Conservation (phyloP, 345 rosid species). For the Excoecaria agallocha region DNA sequence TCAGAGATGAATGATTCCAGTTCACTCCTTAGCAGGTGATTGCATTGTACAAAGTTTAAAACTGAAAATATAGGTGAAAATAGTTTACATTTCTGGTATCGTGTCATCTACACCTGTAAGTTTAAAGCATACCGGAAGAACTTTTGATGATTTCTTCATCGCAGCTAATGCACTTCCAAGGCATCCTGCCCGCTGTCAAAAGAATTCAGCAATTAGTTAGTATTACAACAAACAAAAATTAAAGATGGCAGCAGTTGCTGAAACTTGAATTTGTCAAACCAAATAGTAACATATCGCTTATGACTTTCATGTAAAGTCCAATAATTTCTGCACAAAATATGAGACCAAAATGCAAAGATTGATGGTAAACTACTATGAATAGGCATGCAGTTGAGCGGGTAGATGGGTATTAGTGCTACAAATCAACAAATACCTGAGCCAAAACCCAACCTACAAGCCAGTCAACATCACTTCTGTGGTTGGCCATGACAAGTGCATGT, state of each 20-base stretch:
- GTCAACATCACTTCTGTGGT: constrained; percentile 94
- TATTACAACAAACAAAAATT: not conserved
- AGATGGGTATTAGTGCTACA: not conserved
- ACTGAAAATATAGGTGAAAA: not conserved
- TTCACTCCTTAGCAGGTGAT: not conserved
- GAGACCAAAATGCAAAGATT: not conserved
- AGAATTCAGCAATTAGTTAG: constrained; percentile 24
- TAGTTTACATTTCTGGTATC: constrained; percentile 3
- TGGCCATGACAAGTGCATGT: constrained; percentile 79
- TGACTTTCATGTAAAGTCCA: not conserved
- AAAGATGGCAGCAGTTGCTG: not conserved
- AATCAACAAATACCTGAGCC: constrained; percentile 65
- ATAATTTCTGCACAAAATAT: not conserved
- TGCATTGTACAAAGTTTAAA: not conserved
- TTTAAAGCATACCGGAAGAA: constrained; percentile 74
- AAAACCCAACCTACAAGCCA: constrained; percentile 98
- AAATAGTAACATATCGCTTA: not conserved
- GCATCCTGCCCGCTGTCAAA: constrained; percentile 84
- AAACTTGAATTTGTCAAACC: not conserved
- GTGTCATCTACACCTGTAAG: not conserved
- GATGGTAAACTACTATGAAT: not conserved
- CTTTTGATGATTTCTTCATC: constrained; percentile 96
- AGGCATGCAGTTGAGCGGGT: not conserved
- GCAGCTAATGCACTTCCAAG: constrained; percentile 91
- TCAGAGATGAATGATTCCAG: not conserved